Evolutionary conservation across 768 basidiomycete species (phyloP).

Genomic region (Russula sp.): DNA sequence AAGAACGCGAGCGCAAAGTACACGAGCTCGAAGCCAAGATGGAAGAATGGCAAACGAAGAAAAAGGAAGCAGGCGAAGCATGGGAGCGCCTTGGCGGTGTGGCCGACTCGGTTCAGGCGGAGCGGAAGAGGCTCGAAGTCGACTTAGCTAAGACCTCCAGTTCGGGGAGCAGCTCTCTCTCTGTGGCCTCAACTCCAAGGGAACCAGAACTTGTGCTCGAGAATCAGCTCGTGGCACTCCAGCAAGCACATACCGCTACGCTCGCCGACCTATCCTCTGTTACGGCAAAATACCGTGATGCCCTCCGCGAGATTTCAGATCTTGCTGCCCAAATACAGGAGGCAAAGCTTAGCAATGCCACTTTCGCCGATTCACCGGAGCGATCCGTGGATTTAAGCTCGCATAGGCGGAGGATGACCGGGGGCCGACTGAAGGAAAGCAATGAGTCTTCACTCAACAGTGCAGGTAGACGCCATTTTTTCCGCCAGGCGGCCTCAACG

Average conservation of each 20-base stretch:
- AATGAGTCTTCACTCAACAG: slow-evolving; percentile 45
- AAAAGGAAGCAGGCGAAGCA: slow-evolving; percentile 59
- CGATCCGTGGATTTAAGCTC: slow-evolving; percentile 42
- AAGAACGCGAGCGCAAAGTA: slow-evolving; percentile 72
- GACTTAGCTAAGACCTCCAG: slow-evolving; percentile 25
- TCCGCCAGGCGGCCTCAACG: slow-evolving; percentile 79
- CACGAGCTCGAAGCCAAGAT: slow-evolving; percentile 73
- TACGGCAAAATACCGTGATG: slow-evolving; percentile 79
- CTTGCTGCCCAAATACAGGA: slow-evolving; percentile 89
- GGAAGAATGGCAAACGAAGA: slow-evolving; percentile 70
- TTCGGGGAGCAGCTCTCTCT: slow-evolving; percentile 30
- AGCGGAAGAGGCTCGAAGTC: slow-evolving; percentile 59
- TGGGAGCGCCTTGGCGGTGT: slow-evolving; percentile 60
- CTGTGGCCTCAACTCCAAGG: slow-evolving; percentile 30
- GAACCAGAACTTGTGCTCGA: slow-evolving; percentile 41
- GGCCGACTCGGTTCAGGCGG: slow-evolving; percentile 64
- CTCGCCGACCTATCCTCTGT: slow-evolving; percentile 74
- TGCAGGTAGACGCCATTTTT: slow-evolving; percentile 68
- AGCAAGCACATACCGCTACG: slow-evolving; percentile 75
- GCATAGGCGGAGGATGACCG: slow-evolving; percentile 48
- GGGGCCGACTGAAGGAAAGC: slow-evolving; percentile 44
- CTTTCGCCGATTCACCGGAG: slow-evolving; percentile 40
- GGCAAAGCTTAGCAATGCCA: slow-evolving; percentile 57
- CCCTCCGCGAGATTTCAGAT: slow-evolving; percentile 88
- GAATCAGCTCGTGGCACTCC: slow-evolving; percentile 65